Base-by-base conservation (phyloP, 495 filamentous ascomycete genomes). In the Xylaria palmicola region DNA sequence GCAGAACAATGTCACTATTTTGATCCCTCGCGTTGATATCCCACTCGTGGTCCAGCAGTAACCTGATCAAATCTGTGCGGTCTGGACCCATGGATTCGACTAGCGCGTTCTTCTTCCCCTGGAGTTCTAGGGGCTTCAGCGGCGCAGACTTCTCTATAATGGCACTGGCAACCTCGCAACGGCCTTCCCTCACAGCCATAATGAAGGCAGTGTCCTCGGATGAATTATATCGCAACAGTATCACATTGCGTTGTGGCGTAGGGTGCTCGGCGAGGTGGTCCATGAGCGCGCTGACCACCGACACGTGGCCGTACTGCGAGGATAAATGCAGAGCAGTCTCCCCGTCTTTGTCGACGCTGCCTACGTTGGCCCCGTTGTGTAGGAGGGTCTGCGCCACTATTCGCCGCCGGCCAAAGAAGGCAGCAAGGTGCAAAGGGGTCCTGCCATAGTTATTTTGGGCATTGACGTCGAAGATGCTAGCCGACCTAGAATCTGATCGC, bases 381-480 rank as follows among this genome's bases (percentile, higher is more conserved):
- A 45, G 20, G 43, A 45, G 43, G 5, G 43, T 45, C 20, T 45
- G 43, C 24, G 24, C 43, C 20, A 13, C 24, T 45, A 45, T 45
- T 17, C 20, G 43, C 4, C 43, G 20, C 4, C 43, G 20, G 10
- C 43, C 43, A 26, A 20, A 45, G 22, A 6, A 20, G 22, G 43
- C 17, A 24, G 43, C 43, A 12, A 45, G 20, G 10, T 45, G 43
- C 43, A 45, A 17, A 17, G 43, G 43, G 27, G 59, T 56, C 47
- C 59, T 29, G n/a, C 47, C 30, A 19, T 55, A 19, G 5, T 44
- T 36, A 20, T 60, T 56, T 51, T 34, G 32, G n/a, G 60, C 40
- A 27, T 72, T 64, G 37, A 60, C 61, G 26, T 71, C 45, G 24
- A 60, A 65, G 15, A 45, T 45, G 20, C 43, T 45, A 4, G 19